These are phyloP conservation scores for Rhododendron williamsianum DNA, from an alignment of 148 eudicot species.

Conservation along the genomic window DNA sequence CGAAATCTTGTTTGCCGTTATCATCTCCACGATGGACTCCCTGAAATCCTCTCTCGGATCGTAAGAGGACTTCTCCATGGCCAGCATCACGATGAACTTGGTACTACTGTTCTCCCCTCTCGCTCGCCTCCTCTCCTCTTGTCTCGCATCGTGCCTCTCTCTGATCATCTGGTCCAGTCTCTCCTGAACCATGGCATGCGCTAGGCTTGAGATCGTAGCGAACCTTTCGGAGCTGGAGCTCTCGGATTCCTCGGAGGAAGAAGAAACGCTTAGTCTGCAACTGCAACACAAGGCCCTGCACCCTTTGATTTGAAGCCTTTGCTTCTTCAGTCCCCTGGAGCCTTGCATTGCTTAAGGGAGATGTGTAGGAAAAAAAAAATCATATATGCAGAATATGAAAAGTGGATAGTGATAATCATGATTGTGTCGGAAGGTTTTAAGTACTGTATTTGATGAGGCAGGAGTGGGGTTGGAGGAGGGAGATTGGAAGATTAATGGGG, in stretches of 20 bases:
- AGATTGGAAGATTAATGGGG: slow-evolving; percentile 12
- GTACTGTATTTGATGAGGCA: neutral
- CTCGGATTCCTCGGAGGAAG: slow-evolving; percentile 36
- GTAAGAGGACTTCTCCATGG: slow-evolving; percentile 59
- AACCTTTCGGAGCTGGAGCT: slow-evolving; percentile 28
- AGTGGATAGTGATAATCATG: slow-evolving; percentile 30
- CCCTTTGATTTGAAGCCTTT: slow-evolving; percentile 29
- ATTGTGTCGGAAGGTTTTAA: slow-evolving; percentile 28
- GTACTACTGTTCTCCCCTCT: slow-evolving; percentile 28
- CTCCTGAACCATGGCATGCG: slow-evolving; percentile 79
- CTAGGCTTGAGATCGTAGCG: slow-evolving; percentile 44
- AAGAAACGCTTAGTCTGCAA: slow-evolving; percentile 57
- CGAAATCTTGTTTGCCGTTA: slow-evolving; percentile 40
- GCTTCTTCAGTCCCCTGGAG: slow-evolving; percentile 32
- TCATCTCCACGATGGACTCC: slow-evolving; percentile 64
- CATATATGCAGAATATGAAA: slow-evolving; percentile 22
- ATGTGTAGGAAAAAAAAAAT: slow-evolving; percentile 11
- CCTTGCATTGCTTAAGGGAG: slow-evolving; percentile 31
- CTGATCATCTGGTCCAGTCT: slow-evolving; percentile 68
- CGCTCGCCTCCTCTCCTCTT: slow-evolving; percentile 26
- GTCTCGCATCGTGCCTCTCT: slow-evolving; percentile 39
- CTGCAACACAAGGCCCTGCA: slow-evolving; percentile 58
- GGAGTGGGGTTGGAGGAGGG: slow-evolving; percentile 8
- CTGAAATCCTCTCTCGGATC: slow-evolving; percentile 80
- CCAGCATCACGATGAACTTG: slow-evolving; percentile 53